phyloP scores from a whole-genome alignment of 1,284 basidiomycete species.

The Tylopilus orsonianus region DNA sequence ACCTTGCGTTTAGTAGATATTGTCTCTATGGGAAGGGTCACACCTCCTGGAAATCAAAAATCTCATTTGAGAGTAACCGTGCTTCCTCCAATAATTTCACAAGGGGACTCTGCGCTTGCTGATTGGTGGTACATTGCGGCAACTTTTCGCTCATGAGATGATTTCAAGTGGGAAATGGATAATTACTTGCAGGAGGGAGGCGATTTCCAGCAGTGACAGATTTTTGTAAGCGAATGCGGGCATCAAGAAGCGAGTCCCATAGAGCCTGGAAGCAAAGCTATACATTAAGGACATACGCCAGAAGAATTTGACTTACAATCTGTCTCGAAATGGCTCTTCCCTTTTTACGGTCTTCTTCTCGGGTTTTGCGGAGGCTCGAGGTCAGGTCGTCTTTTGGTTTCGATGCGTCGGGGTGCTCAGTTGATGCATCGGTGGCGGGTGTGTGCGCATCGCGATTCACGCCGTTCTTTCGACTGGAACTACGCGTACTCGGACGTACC shows the following conservation, averaged over 20 bases:
- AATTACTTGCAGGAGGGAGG: conserved; percentile 50
- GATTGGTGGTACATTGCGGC: conserved; percentile 19
- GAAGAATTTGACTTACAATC: conserved; percentile 53
- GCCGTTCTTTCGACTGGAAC: conserved; percentile 7
- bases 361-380: conserved; percentile 53
- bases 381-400: conserved; percentile 50
- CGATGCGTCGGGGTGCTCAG: conserved; percentile 8
- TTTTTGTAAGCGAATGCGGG: conserved; percentile 89
- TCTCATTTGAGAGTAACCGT: conserved; percentile 57
- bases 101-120: conserved; percentile 41
- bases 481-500: conserved; percentile 29
- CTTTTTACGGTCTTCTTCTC: conserved; percentile 69
- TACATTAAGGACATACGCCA: conserved; percentile 7
- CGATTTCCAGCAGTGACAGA: conserved; percentile 62
- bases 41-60: conserved; percentile 70
- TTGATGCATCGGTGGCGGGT: background rate
- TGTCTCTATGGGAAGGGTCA: conserved; percentile 14
- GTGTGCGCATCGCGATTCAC: conserved; percentile 3
- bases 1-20: conserved; percentile 17
- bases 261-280: conserved; percentile 50
- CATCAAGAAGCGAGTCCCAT: conserved; percentile 84
- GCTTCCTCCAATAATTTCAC: conserved; percentile 60
- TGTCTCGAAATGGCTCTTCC: conserved; percentile 82
- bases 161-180: conserved; percentile 15
- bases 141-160: conserved; percentile 27